phyloP scores from a whole-genome alignment of 2,329 filamentous ascomycete genomes.

The Diaporthe aspalathi region DNA sequence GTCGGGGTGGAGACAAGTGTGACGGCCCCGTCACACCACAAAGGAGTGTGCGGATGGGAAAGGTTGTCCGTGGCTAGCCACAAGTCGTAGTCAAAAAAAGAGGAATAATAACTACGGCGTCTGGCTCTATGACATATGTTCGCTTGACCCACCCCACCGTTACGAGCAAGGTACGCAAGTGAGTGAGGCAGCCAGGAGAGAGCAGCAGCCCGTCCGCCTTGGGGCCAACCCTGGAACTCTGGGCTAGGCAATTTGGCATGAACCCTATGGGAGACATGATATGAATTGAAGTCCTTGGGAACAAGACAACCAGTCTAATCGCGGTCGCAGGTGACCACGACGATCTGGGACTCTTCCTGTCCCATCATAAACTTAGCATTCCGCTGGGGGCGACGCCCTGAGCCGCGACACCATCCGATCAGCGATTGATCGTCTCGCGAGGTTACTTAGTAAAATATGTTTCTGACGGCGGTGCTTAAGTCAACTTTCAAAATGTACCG shows the following conservation, averaged over 20 bases:
- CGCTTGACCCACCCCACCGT: neutral
- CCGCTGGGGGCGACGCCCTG: neutral
- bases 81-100: slow-evolving; percentile 36
- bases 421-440: neutral
- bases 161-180: slow-evolving; percentile 12
- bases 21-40: slow-evolving; percentile 34
- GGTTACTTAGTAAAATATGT: no score
- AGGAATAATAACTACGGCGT: slow-evolving; percentile 38
- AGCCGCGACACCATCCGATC: neutral
- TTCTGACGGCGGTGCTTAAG: no score
- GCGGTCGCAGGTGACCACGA: neutral
- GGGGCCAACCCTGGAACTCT: neutral
- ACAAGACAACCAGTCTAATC: no score
- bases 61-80: slow-evolving; percentile 40
- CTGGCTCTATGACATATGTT: slow-evolving; percentile 34
- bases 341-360: no score
- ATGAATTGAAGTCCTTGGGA: slow-evolving; percentile 4
- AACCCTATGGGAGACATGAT: slow-evolving; percentile 9
- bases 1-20: slow-evolving; percentile 34
- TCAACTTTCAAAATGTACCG: no score
- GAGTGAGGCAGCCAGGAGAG: slow-evolving; percentile 13
- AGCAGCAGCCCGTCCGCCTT: neutral
- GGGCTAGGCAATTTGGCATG: neutral
- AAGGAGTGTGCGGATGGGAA: slow-evolving; percentile 37
- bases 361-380: neutral